phyloP scores from a whole-genome alignment of 2,329 filamentous ascomycete genomes.

The Scytalidium sp. region DNA sequence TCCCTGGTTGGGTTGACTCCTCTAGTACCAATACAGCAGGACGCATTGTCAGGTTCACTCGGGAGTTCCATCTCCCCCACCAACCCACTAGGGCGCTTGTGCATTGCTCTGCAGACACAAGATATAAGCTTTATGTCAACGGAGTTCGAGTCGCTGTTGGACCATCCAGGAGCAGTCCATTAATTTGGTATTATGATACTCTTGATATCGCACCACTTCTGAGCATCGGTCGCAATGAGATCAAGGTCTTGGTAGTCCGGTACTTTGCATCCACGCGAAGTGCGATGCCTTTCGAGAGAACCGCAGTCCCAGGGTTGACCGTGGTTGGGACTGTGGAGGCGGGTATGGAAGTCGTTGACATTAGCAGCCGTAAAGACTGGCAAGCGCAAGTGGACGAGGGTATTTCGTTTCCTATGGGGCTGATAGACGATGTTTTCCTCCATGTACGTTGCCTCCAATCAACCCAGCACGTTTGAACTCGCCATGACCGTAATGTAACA shows the following conservation, averaged over 20 bases:
- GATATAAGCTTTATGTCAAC: constrained; percentile 41
- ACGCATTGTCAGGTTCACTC: constrained; percentile 29
- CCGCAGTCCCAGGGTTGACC: constrained; percentile 24
- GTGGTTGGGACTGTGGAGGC: constrained; percentile 17
- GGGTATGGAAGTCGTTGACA: constrained; percentile 9
- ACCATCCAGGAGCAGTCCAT: constrained; percentile 31
- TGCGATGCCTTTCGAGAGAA: constrained; percentile 30
- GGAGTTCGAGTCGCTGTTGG: constrained; percentile 32
- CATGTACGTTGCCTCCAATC: constrained; percentile 26
- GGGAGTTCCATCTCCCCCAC: constrained; percentile 18
- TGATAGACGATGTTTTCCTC: constrained; percentile 37
- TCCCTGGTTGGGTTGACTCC: constrained; percentile 31
- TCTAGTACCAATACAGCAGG: constrained; percentile 29
- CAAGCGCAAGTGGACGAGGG: constrained; percentile 19
- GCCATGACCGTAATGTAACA: constrained; percentile 4
- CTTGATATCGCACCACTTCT: constrained; percentile 27
- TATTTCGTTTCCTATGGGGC: constrained; percentile 23
- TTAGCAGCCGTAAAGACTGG: constrained; percentile 17
- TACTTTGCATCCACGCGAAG: constrained; percentile 23
- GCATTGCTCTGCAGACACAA: constrained; percentile 36
- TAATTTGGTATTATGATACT: constrained; percentile 32
- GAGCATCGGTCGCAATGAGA: constrained; percentile 21
- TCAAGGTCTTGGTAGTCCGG: constrained; percentile 26
- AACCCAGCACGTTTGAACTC: too few relatives aligned
- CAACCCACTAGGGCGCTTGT: constrained; percentile 18